Conservation (phyloP, 2,329 filamentous ascomycete genomes). For the Colletotrichum camelliae region DNA sequence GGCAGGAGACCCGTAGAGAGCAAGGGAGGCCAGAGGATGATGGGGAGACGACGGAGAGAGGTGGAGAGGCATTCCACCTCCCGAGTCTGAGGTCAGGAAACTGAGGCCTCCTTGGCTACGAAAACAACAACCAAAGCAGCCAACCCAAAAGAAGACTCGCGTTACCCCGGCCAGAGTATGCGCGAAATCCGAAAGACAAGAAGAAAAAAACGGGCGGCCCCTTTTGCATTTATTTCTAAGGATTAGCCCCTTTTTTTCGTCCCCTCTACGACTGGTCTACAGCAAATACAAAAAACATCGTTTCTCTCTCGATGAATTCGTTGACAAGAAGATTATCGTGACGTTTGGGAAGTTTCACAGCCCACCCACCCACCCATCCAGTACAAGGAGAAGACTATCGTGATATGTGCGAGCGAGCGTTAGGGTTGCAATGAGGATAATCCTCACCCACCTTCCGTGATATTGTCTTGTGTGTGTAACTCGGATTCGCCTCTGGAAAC, state of each 20-base stretch:
- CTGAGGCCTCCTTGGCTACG: background rate
- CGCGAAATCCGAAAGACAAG: background rate
- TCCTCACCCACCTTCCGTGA: background rate
- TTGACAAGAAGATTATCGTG: background rate
- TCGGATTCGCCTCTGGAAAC: background rate
- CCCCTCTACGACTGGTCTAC: background rate
- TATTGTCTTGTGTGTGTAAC: background rate
- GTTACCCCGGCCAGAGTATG: constrained; percentile 1
- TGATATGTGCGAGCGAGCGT: background rate
- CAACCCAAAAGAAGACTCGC: background rate
- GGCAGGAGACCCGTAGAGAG: background rate
- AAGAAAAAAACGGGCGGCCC: constrained; percentile 11
- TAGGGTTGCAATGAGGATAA: background rate
- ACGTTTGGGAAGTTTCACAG: background rate
- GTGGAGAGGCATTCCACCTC: background rate
- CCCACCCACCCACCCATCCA: background rate
- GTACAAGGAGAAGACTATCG: background rate
- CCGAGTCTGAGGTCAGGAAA: background rate
- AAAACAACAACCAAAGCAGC: background rate
- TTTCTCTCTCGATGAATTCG: background rate
- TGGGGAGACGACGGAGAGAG: background rate
- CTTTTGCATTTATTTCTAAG: constrained; percentile 19
- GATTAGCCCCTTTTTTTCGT: constrained; percentile 4
- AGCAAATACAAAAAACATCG: background rate
- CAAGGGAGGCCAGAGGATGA: background rate